Evolutionary conservation across 2,329 filamentous ascomycete genomes (phyloP).

Genomic region (Bipolaris bicolor): DNA sequence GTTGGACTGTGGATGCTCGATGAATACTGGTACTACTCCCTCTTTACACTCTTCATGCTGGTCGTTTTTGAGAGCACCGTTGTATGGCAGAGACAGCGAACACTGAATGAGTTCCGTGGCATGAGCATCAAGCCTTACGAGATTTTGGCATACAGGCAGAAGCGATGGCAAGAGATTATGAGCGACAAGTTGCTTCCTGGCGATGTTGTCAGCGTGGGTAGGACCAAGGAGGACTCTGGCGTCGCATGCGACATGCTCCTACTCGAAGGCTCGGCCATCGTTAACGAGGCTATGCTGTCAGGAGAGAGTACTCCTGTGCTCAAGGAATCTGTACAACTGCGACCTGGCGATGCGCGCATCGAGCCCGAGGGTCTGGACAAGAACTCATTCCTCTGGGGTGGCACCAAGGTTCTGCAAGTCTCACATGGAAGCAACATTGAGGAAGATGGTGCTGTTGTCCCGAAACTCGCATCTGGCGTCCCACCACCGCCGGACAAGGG

Average conservation of each 20-base stretch:
- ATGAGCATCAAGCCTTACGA: constrained; percentile 99
- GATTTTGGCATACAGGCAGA: constrained; percentile 85
- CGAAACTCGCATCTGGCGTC: constrained; percentile 76
- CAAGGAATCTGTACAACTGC: constrained; percentile 93
- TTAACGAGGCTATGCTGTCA: constrained; percentile 99
- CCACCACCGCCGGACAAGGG: constrained; percentile 88
- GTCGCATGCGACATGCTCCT: constrained; percentile 97
- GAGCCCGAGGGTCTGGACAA: constrained; percentile 94
- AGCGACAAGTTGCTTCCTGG: constrained; percentile 93
- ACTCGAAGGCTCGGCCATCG: constrained; percentile 92
- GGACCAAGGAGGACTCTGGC: constrained; percentile 95
- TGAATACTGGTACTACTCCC: constrained; percentile 99
- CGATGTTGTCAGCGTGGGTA: constrained; percentile 87
- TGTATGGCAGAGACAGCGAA: constrained; percentile 97
- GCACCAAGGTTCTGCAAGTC: constrained; percentile 95
- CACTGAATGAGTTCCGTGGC: constrained; percentile 92
- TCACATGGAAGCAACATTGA: constrained; percentile 84
- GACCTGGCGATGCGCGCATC: constrained; percentile 78
- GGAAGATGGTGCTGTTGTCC: constrained; percentile 63
- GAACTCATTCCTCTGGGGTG: constrained; percentile 94
- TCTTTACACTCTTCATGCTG: constrained; percentile 98
- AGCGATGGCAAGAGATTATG: constrained; percentile 85
- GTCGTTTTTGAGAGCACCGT: constrained; percentile 98
- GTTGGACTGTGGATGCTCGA: constrained; percentile 98
- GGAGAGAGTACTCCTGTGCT: constrained; percentile 96